Base-by-base conservation (phyloP, 495 filamentous ascomycete genomes). In the Podospora anserina region DNA sequence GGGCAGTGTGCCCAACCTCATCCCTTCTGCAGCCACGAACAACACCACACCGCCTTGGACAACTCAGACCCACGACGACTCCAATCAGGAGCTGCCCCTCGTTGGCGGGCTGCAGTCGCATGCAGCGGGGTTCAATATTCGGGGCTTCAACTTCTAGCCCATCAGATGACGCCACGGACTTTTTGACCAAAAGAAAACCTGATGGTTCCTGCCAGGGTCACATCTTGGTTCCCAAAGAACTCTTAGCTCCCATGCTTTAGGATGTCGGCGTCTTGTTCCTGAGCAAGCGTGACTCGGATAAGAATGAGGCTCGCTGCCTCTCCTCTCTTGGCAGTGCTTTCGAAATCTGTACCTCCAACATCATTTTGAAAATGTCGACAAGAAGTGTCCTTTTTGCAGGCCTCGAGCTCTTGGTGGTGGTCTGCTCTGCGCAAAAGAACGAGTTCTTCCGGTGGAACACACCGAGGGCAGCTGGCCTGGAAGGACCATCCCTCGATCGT, bases 141-240 rank as follows among this genome's bases (percentile, higher is more conserved):
- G 56, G 65, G 68, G 64, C 56, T 61, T 44, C 20, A 19, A 7
- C 23, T 67, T 66, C 62, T 69, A 71, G 71, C 74, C 74, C 71
- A 75, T 75, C 66, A 74, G 56, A 72, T 49, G 4, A 27, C 70
- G 74, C 71, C 74, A 75, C 74, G 68, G 69, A 16, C 23, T 32
- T 26, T 28, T 18, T 26, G 20, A n/a, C 66, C 27, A 62, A 23
- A 53, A 58, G 54, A 20, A n/a, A 58, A 30, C 53, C 61, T 66
- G 62, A 58, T 63, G 34, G 59, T 20, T 34, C 53, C 4, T 34
- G 66, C 59, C 55, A 61, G 23, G 63, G 5, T 49, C 58, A 58
- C 57, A 18, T n/a, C 67, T 59, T 58, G 56, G 23, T 20, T 23
- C 32, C 64, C 28, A 57, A 49, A 49, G 39, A 49, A 11, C 13